Conservation (phyloP, 352 stramenopile species). For the Pythium aphanidermatum region DNA sequence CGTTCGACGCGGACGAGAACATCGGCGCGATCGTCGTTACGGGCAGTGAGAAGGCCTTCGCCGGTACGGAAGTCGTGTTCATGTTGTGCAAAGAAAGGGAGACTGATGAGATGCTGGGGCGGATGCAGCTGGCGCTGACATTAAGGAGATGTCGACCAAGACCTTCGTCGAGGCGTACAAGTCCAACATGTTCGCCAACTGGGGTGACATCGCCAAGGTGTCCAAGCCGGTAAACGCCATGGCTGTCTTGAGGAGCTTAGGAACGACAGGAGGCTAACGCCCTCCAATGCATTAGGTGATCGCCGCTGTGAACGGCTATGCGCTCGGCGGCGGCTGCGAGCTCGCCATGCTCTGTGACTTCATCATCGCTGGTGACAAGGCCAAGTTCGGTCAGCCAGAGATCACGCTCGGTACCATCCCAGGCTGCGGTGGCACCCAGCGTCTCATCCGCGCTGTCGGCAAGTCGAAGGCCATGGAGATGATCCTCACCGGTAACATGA, state of each 20-base stretch:
- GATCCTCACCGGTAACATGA: slow-evolving; percentile 97
- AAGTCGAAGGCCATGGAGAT: slow-evolving; percentile 99
- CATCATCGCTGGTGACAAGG: slow-evolving; percentile 93
- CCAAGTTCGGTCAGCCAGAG: slow-evolving; percentile 98
- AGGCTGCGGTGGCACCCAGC: slow-evolving; percentile 95
- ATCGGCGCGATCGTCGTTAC: slow-evolving; percentile 96
- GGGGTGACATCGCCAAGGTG: slow-evolving; percentile 93
- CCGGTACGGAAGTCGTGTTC: too few species aligned
- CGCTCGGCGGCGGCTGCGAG: slow-evolving; percentile 96
- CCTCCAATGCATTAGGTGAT: too few species aligned
- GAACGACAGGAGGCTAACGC: too few species aligned
- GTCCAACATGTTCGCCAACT: slow-evolving; percentile 97
- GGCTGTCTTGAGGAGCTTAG: too few species aligned
- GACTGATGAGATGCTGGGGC: too few species aligned
- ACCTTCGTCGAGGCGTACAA: slow-evolving; percentile 93
- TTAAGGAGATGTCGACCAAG: slow-evolving; percentile 95
- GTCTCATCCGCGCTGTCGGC: slow-evolving; percentile 95
- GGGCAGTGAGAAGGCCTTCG: slow-evolving; percentile 95
- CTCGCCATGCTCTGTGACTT: slow-evolving; percentile 99
- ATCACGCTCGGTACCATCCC: slow-evolving; percentile 98
- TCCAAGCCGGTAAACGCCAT: slow-evolving; percentile 76
- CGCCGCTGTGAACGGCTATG: slow-evolving; percentile 98
- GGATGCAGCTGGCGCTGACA: slow-evolving; percentile 90
- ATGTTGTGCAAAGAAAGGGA: too few species aligned
- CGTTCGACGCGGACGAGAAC: slow-evolving; percentile 90